Evolutionary conservation across 2,329 filamentous ascomycete genomes (phyloP).

Genomic region (Simplicillium sp.): DNA sequence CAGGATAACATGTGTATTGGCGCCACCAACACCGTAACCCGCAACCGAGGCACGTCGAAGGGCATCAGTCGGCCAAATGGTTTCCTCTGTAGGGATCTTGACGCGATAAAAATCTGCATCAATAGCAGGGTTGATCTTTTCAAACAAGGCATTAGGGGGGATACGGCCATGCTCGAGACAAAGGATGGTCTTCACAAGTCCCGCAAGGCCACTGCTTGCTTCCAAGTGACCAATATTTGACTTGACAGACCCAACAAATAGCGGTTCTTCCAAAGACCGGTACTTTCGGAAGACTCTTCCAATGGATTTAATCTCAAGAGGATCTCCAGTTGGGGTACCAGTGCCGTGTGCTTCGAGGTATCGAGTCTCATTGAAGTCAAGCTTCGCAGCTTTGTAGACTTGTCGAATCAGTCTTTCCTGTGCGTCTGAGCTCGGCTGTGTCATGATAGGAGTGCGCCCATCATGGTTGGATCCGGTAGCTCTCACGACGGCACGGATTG

Average conservation of each 20-base stretch:
- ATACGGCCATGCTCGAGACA: too few relatives aligned
- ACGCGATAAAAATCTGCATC: too few relatives aligned
- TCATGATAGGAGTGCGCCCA: constrained; percentile 28
- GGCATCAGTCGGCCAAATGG: too few relatives aligned
- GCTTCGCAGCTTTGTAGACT: constrained; percentile 21
- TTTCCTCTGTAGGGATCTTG: too few relatives aligned
- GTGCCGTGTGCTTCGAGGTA: constrained; percentile 34
- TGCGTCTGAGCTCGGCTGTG: constrained; percentile 22
- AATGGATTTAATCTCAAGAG: constrained; percentile 27
- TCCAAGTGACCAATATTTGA: constrained; percentile 28
- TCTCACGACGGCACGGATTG: constrained; percentile 24
- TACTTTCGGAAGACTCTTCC: constrained; percentile 15
- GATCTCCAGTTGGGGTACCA: constrained; percentile 32
- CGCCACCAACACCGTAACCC: too few relatives aligned
- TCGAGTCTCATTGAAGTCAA: constrained; percentile 12
- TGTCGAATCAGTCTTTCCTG: constrained; percentile 28
- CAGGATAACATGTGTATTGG: too few relatives aligned
- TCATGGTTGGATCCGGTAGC: constrained; percentile 24
- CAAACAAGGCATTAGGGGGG: too few relatives aligned
- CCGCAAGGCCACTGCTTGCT: constrained; percentile 20
- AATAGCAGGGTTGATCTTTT: too few relatives aligned
- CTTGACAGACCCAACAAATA: constrained; percentile 23
- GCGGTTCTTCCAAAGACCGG: constrained; percentile 3
- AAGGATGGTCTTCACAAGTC: too few relatives aligned
- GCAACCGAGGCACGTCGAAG: too few relatives aligned